Evolutionary conservation across 202 grass and related monocot genomes (phyloP).

Genomic region (Sporobolus alterniflorus): DNA sequence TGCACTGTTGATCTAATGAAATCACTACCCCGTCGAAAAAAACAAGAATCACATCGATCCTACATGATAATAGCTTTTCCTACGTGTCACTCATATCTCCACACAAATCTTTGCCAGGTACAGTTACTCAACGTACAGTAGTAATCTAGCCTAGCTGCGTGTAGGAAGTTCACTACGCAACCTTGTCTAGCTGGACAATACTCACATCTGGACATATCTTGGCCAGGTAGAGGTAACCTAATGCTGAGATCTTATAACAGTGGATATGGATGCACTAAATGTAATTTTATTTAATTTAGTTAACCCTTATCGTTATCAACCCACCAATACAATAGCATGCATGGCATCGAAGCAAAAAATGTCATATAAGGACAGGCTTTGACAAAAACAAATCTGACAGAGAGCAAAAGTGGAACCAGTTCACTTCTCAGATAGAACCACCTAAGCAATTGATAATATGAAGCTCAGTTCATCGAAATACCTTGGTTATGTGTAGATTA

Average conservation of each 20-base stretch:
- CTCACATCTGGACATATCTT: slow-evolving; percentile 1
- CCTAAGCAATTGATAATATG: background rate
- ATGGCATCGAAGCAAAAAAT: background rate
- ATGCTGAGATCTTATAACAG: background rate
- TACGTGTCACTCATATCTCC: slow-evolving; percentile 37
- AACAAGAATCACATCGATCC: slow-evolving; percentile 36
- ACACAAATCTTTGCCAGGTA: background rate
- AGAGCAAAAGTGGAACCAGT: background rate
- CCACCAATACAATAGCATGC: background rate
- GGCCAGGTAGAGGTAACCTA: slow-evolving; percentile 25
- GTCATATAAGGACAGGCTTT: background rate
- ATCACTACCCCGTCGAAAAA: too few relatives aligned
- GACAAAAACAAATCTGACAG: background rate
- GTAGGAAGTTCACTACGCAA: background rate
- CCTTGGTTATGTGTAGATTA: slow-evolving; percentile 22
- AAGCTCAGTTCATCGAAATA: background rate
- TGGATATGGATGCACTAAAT: background rate
- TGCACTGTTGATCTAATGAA: too few relatives aligned
- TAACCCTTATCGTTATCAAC: background rate
- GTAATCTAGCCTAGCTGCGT: background rate
- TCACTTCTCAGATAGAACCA: background rate
- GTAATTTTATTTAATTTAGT: background rate
- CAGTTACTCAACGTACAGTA: too few relatives aligned
- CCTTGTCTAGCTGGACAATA: slow-evolving; percentile 3
- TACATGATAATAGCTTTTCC: background rate